Percentiles rank a stretch among this genome's conserved stretches.
phyloP scores from a whole-genome alignment of 495 filamentous ascomycete species.

The Neurospora sp. region DNA sequence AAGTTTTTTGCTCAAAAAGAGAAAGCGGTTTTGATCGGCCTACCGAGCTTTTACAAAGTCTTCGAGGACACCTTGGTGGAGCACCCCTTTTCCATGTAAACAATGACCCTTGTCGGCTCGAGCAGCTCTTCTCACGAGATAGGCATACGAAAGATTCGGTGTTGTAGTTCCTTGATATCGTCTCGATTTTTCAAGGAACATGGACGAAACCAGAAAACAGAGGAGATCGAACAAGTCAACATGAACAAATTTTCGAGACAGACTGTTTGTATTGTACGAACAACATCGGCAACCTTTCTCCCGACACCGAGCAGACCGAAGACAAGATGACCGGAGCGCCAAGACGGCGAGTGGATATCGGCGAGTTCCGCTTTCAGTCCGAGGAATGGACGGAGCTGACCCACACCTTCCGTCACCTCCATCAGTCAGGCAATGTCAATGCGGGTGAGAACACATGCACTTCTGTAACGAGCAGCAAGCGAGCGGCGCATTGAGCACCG shows the following conservation, averaged over 20 bases:
- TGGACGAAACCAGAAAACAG: not conserved
- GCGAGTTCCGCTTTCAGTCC: not conserved
- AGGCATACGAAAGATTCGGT: not conserved
- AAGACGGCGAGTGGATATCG: not conserved
- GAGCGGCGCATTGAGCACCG: not conserved
- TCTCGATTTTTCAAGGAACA: not conserved
- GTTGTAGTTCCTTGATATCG: not conserved
- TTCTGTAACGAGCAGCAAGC: not conserved
- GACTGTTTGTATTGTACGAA: not conserved
- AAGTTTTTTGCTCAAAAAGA: not conserved
- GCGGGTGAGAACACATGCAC: not conserved
- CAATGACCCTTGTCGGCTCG: not conserved
- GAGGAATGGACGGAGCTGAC: not conserved
- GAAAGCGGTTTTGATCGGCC: not conserved
- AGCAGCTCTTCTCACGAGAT: not conserved
- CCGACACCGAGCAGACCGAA: not conserved
- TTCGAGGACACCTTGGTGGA: not conserved
- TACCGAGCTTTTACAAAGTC: not conserved
- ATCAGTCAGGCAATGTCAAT: not conserved
- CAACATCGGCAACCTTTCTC: not conserved
- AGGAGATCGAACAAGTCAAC: not conserved
- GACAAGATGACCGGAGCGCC: not conserved
- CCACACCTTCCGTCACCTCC: not conserved
- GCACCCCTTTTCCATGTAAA: not conserved
- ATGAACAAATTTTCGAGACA: not conserved